phyloP scores from a whole-genome alignment of 2,329 filamentous ascomycete species.

The Talaromyces sp. region DNA sequence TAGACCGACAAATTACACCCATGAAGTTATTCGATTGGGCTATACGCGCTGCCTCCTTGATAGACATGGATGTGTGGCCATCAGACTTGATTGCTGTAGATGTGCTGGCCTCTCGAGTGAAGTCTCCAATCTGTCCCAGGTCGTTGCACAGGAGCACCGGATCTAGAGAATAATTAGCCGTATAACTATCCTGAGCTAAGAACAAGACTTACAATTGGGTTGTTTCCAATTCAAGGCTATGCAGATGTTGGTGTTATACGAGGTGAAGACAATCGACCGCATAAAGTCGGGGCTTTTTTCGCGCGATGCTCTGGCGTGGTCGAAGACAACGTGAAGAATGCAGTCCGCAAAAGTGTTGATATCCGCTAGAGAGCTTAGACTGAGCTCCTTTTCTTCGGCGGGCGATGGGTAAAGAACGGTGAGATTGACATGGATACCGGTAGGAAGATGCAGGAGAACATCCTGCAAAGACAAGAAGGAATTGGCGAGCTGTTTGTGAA shows the following conservation, averaged over 20 bases:
- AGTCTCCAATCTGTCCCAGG: slow-evolving; percentile 57
- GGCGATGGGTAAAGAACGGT: slow-evolving; percentile 81
- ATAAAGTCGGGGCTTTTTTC: slow-evolving; percentile 67
- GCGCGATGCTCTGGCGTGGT: slow-evolving; percentile 72
- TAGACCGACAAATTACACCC: slow-evolving; percentile 87
- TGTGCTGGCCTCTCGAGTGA: slow-evolving; percentile 35
- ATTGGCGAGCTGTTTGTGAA: slow-evolving; percentile 68
- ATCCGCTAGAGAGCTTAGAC: slow-evolving; percentile 71
- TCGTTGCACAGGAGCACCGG: slow-evolving; percentile 95
- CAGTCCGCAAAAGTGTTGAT: slow-evolving; percentile 84
- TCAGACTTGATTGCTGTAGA: slow-evolving; percentile 53
- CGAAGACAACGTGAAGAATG: slow-evolving; percentile 80
- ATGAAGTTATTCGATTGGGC: slow-evolving; percentile 97
- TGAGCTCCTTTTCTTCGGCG: slow-evolving; percentile 66
- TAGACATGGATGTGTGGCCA: slow-evolving; percentile 72
- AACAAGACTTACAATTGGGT: slow-evolving; percentile 69
- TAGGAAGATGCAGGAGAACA: slow-evolving; percentile 69
- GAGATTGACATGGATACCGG: slow-evolving; percentile 82
- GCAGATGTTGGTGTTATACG: slow-evolving; percentile 85
- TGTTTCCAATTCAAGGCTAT: slow-evolving; percentile 99
- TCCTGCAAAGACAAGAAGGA: slow-evolving; percentile 78
- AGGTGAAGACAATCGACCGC: slow-evolving; percentile 88
- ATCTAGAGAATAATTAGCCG: slow-evolving; percentile 45
- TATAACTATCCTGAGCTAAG: background rate
- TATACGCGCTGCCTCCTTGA: slow-evolving; percentile 91